Evolutionary conservation across 2,329 filamentous ascomycete species (phyloP), one percentile per base, ranked within the genome.

Genomic region (Sporothrix brunneoviolacea): DNA sequence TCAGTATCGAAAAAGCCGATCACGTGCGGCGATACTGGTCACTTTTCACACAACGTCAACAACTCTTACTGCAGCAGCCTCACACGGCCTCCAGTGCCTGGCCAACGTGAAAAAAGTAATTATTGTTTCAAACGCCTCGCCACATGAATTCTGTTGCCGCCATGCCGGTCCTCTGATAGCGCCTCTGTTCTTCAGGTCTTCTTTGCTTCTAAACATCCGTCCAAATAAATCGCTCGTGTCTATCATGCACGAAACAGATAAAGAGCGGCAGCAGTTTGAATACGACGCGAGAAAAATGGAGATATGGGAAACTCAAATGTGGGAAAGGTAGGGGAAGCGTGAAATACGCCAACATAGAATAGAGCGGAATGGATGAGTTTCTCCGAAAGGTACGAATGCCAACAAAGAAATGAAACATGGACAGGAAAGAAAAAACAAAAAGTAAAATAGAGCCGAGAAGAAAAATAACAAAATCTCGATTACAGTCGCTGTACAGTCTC

Each of bases 191-290:
- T 18, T 44, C 38, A 50, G 51, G 36, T 35, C 21, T 43, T 48
- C 52, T 16, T 39, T 39, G 18, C 32, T 30, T 39, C 36, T 58
- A 49, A 54, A 55, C 39, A 50, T 51, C 52, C 21, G 33, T 51
- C 50, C n/a, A 41, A 36, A 52, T 51, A 27, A 24, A 24, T 37
- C 39, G 18, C 35, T 33, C 33, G 2, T 24, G 8, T 22, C 27
- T 30, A 39, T 6, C 19, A 28, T 35, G 16, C 10, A 44, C 19
- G 36, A 19, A 27, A 43, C 22, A 15, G 22, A 33, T 18, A 24
- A 33, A 24, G n/a, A 39, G 30, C 18, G 40, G 19, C 16, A 36
- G 21, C 30, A 22, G 19, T 27, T n/a, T 33, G 45, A 36, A 28
- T 42, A 49, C 18, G n/a, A 28, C 2, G 32, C 49, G 36, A 19